Conservation (phyloP, 768 basidiomycete genomes). For the Tylopilus sp. region DNA sequence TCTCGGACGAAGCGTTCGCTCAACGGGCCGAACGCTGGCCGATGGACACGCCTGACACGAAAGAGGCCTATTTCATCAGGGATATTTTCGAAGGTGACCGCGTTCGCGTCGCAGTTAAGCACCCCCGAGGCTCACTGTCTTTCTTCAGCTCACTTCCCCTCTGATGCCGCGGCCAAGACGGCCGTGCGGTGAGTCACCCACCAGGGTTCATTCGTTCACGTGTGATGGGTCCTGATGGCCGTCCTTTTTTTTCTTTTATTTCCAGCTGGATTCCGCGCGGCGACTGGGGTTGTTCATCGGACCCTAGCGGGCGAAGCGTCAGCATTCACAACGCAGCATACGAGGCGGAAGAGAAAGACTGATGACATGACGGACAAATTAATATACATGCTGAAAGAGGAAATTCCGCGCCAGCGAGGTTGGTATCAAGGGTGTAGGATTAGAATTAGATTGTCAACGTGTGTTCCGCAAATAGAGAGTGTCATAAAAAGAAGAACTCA, state of each 20-base stretch:
- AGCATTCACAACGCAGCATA: slow-evolving; percentile 96
- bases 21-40: slow-evolving; percentile 73
- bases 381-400: slow-evolving; percentile 17
- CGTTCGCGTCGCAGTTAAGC: not conserved
- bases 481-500: slow-evolving; percentile 30
- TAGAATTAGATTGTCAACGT: slow-evolving; percentile 31
- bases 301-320: slow-evolving; percentile 94
- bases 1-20: slow-evolving; percentile 82
- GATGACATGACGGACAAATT: slow-evolving; percentile 14
- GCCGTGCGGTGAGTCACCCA: slow-evolving; percentile 71
- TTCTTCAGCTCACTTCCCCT: slow-evolving; percentile 70
- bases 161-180: slow-evolving; percentile 80
- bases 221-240: slow-evolving; percentile 13
- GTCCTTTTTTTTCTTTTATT: not conserved
- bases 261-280: slow-evolving; percentile 87
- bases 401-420: slow-evolving; percentile 22
- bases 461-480: slow-evolving; percentile 36
- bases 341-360: slow-evolving; percentile 22
- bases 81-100: slow-evolving; percentile 80
- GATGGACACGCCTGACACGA: slow-evolving; percentile 84
- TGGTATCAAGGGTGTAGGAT: slow-evolving; percentile 27
- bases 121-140: slow-evolving; percentile 1
- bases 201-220: slow-evolving; percentile 1
- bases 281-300: slow-evolving; percentile 94
- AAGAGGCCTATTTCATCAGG: slow-evolving; percentile 92